These are phyloP conservation scores for Prasinococcaceae sp. DNA, from an alignment of 139 green algal species.

Conservation along the genomic window DNA sequence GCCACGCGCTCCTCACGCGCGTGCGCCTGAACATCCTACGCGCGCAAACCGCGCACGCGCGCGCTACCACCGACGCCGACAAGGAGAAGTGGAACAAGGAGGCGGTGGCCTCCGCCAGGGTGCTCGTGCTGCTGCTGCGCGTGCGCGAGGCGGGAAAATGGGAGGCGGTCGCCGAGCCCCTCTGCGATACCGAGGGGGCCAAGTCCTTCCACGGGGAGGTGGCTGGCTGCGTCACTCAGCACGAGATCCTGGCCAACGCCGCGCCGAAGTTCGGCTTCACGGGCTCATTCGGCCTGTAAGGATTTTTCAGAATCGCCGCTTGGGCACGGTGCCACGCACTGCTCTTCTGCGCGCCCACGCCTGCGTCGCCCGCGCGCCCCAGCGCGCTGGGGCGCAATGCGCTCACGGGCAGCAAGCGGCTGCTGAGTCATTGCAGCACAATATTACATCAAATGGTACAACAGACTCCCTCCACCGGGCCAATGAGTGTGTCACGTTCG, in stretches of 20 bases:
- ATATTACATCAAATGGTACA: too few species aligned
- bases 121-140: not conserved
- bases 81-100: not conserved
- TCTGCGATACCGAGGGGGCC: not conserved
- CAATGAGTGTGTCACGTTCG: too few species aligned
- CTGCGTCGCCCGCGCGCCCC: too few species aligned
- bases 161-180: not conserved
- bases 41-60: not conserved
- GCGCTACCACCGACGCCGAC: not conserved
- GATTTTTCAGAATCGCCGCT: too few species aligned
- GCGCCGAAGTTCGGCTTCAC: slow-evolving; percentile 1
- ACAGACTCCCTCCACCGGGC: too few species aligned
- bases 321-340: too few species aligned
- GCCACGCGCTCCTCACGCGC: not conserved
- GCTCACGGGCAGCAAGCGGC: too few species aligned
- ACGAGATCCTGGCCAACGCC: not conserved
- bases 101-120: not conserved
- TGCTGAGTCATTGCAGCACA: too few species aligned
- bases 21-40: not conserved
- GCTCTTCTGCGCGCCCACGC: too few species aligned
- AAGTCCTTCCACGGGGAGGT: not conserved
- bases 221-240: not conserved
- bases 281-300: not conserved
- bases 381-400: too few species aligned
- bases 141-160: not conserved